Evolutionary conservation across 1,139 yeast genomes (phyloP).

Genomic region (Suhomyces panamericanus): DNA sequence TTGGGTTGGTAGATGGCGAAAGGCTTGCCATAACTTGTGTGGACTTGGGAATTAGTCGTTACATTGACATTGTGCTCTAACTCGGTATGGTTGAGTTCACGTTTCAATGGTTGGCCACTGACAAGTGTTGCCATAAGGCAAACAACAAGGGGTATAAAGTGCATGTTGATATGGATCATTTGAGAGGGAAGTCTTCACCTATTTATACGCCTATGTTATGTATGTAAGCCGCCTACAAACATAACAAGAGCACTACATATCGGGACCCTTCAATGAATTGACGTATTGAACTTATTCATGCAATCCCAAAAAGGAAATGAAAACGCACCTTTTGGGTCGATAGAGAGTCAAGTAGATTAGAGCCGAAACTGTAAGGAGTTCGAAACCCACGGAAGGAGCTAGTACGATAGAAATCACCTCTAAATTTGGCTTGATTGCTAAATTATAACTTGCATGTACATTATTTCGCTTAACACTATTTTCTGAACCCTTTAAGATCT

Average conservation of each 20-base stretch:
- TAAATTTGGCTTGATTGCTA: too few relatives aligned
- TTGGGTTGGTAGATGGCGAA: slow-evolving; percentile 50
- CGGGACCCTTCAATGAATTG: not conserved
- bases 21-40: slow-evolving; percentile 35
- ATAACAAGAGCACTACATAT: too few relatives aligned
- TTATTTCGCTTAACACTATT: too few relatives aligned
- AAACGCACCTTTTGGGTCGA: not conserved
- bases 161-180: slow-evolving; percentile 1
- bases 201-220: not conserved
- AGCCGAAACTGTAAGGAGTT: too few relatives aligned
- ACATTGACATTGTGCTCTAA: slow-evolving; percentile 14
- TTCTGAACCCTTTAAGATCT: too few relatives aligned
- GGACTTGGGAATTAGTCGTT: slow-evolving; percentile 21
- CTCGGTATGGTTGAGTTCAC: slow-evolving; percentile 22
- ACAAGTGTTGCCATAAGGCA: slow-evolving; percentile 16
- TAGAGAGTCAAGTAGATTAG: too few relatives aligned
- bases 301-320: not conserved
- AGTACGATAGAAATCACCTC: too few relatives aligned
- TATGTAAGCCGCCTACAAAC: not conserved
- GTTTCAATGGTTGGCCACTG: slow-evolving; percentile 24
- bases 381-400: too few relatives aligned
- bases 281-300: too few relatives aligned
- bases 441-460: too few relatives aligned
- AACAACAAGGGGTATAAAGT: slow-evolving; percentile 12
- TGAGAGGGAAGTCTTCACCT: not conserved